Evolutionary conservation across 2,329 filamentous ascomycete genomes (phyloP), one percentile per base, ranked within the genome.

Genomic region (Penicillium sp.): DNA sequence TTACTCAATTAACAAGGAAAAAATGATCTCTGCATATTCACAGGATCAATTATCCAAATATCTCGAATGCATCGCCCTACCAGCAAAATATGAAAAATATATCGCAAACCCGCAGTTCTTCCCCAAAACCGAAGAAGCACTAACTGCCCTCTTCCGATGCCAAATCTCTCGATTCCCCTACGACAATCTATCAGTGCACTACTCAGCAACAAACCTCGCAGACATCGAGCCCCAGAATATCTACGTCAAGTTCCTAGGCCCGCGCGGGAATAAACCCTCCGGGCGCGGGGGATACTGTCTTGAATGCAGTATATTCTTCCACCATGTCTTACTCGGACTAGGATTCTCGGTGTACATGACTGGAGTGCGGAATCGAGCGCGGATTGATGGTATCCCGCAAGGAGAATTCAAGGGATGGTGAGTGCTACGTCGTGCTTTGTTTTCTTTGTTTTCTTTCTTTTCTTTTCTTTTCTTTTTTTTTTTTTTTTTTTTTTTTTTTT

Each of bases 211-310:
- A 40, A 74, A 77, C 34, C 53, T 63, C 11, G 71, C 81, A 31
- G 55, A 62, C 13, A 76, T 85, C 6, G 71, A 79, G 19, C 77
- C 80, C 0, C 71, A 79, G n/a, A 59, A 68, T 43, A 69, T 83
- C 2, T 84, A 79, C 63, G 54, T 71, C 14, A 85, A 84, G 60
- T 75, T 83, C 44, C 71, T 85, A 39, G 64, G 70, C 2, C 2
- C 39, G 1, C 47, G 37, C 1, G 48, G 52, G 3, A 42, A 37
- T 1, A 13, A 33, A 8, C 55, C 55, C 2, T 73, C 75, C 2
- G 68, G 75, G 14, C 69, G 78, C 2, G 84, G 84, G 16, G 84
- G 84, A 0, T 87, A 87, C 67, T 87, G 83, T 70, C 83, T 87
- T 77, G 83, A 86, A 63, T 76, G 77, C 23, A 80, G 75, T 50